Evolutionary conservation across 257 asterid species (phyloP).

Genomic region (Striga asiatica): DNA sequence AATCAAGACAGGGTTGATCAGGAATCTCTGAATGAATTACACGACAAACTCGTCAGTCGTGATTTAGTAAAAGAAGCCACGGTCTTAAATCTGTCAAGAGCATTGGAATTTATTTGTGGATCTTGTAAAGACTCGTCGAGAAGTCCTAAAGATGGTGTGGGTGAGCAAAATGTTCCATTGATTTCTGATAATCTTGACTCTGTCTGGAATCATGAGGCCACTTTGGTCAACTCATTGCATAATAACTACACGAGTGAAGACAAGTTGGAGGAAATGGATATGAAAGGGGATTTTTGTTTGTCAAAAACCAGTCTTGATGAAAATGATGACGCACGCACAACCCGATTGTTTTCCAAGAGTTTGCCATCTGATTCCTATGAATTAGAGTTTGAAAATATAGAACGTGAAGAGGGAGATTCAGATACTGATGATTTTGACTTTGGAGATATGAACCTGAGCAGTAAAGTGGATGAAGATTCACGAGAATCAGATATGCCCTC

Average conservation of each 20-base stretch:
- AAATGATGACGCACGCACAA: too few species aligned
- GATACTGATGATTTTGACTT: constrained; percentile 33
- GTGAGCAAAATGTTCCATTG: background rate
- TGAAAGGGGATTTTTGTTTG: too few species aligned
- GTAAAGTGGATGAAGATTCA: constrained; percentile 25
- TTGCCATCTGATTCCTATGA: constrained; percentile 13
- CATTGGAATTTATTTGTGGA: constrained; percentile 41
- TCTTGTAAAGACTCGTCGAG: background rate
- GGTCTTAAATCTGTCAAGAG: constrained; percentile 37
- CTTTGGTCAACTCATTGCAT: background rate
- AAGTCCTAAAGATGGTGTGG: constrained; percentile 8
- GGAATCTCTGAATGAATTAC: constrained; percentile 31
- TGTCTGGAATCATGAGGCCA: background rate
- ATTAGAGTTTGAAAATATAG: constrained; percentile 9
- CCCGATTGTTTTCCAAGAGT: constrained; percentile 8
- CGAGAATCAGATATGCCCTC: constrained; percentile 38
- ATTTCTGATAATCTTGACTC: constrained; percentile 6
- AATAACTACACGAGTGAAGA: background rate
- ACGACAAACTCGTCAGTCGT: constrained; percentile 23
- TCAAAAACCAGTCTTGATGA: too few species aligned
- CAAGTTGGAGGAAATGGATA: background rate
- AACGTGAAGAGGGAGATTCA: constrained; percentile 17
- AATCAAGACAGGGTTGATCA: constrained; percentile 31
- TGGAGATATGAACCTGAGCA: constrained; percentile 19
- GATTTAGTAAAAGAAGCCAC: constrained; percentile 43